phyloP scores from a whole-genome alignment of 176 grass and related monocot species.

The Carex littledalei region DNA sequence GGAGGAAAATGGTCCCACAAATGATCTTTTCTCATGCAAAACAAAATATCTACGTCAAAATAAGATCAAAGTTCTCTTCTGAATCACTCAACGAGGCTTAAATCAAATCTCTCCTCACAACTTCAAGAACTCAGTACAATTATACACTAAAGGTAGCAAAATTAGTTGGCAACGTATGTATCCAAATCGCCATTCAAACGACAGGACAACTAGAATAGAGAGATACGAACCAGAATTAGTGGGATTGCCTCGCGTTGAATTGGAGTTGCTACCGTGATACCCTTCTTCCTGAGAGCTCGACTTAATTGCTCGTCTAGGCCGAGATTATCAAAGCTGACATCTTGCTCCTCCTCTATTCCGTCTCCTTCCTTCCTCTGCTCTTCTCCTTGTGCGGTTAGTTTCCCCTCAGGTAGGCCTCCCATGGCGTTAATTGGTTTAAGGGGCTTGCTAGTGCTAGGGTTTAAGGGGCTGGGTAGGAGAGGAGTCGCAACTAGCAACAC shows the following conservation, averaged over 20 bases:
- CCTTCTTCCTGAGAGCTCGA: constrained; percentile 79
- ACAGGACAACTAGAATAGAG: background rate
- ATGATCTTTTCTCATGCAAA: background rate
- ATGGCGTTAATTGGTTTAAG: background rate
- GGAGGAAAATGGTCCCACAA: background rate
- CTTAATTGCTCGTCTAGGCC: constrained; percentile 76
- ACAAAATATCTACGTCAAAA: background rate
- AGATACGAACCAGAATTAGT: constrained; percentile 54
- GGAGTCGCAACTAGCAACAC: background rate
- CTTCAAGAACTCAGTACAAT: background rate
- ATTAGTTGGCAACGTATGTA: background rate
- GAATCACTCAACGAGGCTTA: background rate
- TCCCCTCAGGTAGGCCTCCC: constrained; percentile 18
- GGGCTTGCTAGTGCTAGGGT: too few species aligned
- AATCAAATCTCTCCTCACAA: background rate
- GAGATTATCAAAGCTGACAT: constrained; percentile 60
- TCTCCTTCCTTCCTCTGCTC: background rate
- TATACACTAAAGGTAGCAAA: background rate
- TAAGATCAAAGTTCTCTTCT: background rate
- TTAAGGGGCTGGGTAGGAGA: background rate
- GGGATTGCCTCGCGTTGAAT: constrained; percentile 88
- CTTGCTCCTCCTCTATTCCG: constrained; percentile 37
- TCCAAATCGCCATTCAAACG: background rate
- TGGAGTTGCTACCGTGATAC: constrained; percentile 45
- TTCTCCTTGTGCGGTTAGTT: background rate